Conservation (phyloP, 2,329 filamentous ascomycete genomes). For the Microdochium bolleyi region DNA sequence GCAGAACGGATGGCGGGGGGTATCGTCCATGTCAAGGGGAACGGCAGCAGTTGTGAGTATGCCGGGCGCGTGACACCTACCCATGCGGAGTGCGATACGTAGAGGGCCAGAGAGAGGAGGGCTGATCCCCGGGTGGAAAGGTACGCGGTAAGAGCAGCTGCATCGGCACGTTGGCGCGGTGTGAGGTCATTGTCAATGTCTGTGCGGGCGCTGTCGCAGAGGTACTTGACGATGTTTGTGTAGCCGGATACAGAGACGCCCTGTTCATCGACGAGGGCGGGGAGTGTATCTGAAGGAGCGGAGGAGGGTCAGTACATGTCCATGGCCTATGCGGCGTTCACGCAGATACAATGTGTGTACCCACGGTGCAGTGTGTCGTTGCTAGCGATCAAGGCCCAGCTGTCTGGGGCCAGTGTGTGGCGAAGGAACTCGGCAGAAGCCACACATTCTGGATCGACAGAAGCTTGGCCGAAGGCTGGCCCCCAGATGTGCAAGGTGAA, state of each 20-base stretch:
- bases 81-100: constrained; percentile 87
- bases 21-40: constrained; percentile 82
- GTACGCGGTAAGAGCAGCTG: constrained; percentile 55
- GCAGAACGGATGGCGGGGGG: constrained; percentile 64
- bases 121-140: constrained; percentile 67
- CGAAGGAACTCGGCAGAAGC: constrained; percentile 73
- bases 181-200: constrained; percentile 31
- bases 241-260: constrained; percentile 53
- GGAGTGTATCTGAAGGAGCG: constrained; percentile 1
- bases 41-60: constrained; percentile 72
- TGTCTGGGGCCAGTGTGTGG: constrained; percentile 46
- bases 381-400: constrained; percentile 65
- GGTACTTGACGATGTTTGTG: constrained; percentile 49
- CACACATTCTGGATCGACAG: constrained; percentile 85
- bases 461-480: constrained; percentile 79
- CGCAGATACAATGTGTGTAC: constrained; percentile 26
- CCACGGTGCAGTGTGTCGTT: constrained; percentile 68
- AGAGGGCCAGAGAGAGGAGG: constrained; percentile 79
- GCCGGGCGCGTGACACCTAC: constrained; percentile 66
- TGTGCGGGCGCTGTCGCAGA: constrained; percentile 26
- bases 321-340: too few species aligned
- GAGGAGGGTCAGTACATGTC: constrained; percentile 8
- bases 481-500: constrained; percentile 78
- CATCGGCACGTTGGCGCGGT: constrained; percentile 34
- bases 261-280: constrained; percentile 32